These are phyloP conservation scores for Aotearoamyces nothofagi DNA, from an alignment of 2,329 filamentous ascomycete genomes.

Conservation along the genomic window DNA sequence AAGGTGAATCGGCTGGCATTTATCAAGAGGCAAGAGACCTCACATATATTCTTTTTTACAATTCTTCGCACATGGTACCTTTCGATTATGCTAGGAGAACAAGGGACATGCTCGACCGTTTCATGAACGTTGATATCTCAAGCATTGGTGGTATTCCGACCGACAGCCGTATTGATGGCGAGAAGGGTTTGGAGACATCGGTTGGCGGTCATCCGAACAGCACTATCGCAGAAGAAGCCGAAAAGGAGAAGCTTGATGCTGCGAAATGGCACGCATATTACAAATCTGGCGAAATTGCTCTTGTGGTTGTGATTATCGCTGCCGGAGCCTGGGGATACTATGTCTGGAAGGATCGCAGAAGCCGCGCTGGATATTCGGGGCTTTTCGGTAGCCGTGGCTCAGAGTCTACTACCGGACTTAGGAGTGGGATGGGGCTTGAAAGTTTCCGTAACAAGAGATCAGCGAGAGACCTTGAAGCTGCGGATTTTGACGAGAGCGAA, in stretches of 20 bases:
- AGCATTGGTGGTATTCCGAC: conserved; percentile 63
- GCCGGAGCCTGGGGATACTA: conserved; percentile 47
- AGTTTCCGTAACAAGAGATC: conserved; percentile 30
- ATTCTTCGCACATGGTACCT: conserved; percentile 95
- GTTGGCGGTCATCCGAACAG: conserved; percentile 55
- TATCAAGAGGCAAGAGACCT: conserved; percentile 93
- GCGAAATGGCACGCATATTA: conserved; percentile 59
- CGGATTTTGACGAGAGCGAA: conserved; percentile 51
- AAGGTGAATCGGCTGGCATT: conserved; percentile 73
- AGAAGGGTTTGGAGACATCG: conserved; percentile 49
- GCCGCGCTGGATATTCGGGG: conserved; percentile 35
- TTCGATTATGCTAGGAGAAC: conserved; percentile 80
- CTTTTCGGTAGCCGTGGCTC: conserved; percentile 10
- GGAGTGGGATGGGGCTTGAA: conserved; percentile 25
- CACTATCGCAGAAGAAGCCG: conserved; percentile 45
- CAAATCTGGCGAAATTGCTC: conserved; percentile 53
- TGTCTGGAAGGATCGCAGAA: conserved; percentile 46
- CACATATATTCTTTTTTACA: conserved; percentile 91
- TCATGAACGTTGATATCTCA: conserved; percentile 84
- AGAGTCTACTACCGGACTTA: conserved; percentile 15
- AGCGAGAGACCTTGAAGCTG: conserved; percentile 41
- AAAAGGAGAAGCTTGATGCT: conserved; percentile 46
- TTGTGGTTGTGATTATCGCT: conserved; percentile 50
- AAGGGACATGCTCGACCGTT: conserved; percentile 93
- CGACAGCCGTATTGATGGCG: conserved; percentile 54